Evolutionary conservation across 768 basidiomycete species (phyloP), one percentile per base, ranked within the genome.

Genomic region (Naganishia vishniacii): DNA sequence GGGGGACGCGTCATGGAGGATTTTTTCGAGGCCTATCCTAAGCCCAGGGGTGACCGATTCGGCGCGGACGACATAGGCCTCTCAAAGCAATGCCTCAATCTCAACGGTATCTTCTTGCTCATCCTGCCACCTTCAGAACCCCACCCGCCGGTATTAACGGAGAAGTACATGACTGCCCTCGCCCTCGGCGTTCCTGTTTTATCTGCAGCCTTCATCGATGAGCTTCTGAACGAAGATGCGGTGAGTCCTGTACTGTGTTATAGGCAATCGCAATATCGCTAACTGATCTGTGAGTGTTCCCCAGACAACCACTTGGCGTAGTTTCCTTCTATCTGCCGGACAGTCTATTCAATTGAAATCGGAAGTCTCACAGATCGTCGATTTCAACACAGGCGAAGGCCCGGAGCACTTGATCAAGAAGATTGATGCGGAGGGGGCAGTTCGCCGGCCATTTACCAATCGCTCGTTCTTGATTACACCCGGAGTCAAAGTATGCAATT

Each of bases 131-230:
- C 53, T 4, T 25, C 2, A 26, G 53, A 56, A 23, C 2, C 32
- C 32, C 82, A 84, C 15, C 73, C 81, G 9, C 84, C 81, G 15
- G 18, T 45, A 68, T 83, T 84, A 62, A 91, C 88, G 68, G 83
- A 86, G 11, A 93, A 92, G 75, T 91, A 83, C 70, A 79, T 94
- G 59, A 81, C 86, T 3, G 88, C 90, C 6, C 82, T 97, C 34
- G 90, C 88, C 0, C 79, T 91, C 42, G 91, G 91, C 12, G 85
- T 95, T 58, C 92, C 92, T 3, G 91, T 89, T 68, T 70, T 95
- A 12, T 82, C 81, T 1, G 73, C 81, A 5, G 77, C 80, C 12
- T 91, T 85, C 83, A 65, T 67, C 25, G 61, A 70, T 16, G 61
- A 60, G 18, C 40, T 63, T 0, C 26, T 37, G 11, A 13, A 47